Conservation (phyloP, 2,329 filamentous ascomycete species). For the Diaporthe vexans region DNA sequence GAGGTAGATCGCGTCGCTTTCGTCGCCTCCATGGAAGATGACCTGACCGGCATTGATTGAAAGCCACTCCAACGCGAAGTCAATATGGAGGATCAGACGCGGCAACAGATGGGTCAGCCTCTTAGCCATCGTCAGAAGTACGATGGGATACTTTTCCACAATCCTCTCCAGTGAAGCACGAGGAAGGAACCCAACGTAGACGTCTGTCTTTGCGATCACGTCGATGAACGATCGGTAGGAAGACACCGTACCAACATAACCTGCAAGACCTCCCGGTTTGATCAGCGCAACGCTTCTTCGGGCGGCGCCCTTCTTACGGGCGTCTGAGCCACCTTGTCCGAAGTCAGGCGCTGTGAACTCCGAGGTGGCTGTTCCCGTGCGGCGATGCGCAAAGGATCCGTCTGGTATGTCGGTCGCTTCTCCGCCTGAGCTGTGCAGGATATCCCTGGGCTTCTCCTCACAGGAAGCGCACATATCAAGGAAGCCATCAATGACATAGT, state of each 20-base stretch:
- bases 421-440: constrained; percentile 54
- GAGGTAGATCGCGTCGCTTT: constrained; percentile 98
- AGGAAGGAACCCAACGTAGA: constrained; percentile 96
- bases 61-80: constrained; percentile 98
- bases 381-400: constrained; percentile 41
- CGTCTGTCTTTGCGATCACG: constrained; percentile 96
- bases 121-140: constrained; percentile 96
- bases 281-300: constrained; percentile 87
- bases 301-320: constrained; percentile 62
- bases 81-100: constrained; percentile 92
- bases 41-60: constrained; percentile 96
- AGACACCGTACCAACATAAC: constrained; percentile 94
- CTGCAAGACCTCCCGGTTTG: constrained; percentile 93
- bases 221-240: constrained; percentile 97
- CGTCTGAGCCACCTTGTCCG: constrained; percentile 50
- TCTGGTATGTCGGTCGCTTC: constrained; percentile 53
- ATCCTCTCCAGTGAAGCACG: constrained; percentile 89
- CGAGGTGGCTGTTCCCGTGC: constrained; percentile 39
- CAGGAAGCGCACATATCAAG: constrained; percentile 90
- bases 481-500: constrained; percentile 98
- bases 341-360: constrained; percentile 48
- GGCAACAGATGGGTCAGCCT: constrained; percentile 90
- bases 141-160: constrained; percentile 91
- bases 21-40: constrained; percentile 92
- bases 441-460: constrained; percentile 65